Base-by-base conservation (phyloP, 2,329 filamentous ascomycete genomes). In the Ophiostoma sp. region DNA sequence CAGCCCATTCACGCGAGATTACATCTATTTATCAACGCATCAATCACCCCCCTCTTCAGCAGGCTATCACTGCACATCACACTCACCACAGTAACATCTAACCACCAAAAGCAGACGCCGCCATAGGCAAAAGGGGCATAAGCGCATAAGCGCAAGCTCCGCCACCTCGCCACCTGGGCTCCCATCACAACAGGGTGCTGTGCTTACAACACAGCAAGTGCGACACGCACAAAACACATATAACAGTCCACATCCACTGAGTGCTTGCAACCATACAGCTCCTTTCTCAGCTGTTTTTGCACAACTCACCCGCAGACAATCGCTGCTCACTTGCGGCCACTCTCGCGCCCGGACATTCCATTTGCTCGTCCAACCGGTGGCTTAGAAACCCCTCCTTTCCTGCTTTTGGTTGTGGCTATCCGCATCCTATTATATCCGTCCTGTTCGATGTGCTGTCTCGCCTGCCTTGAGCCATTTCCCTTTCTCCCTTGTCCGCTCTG, bases 311-410 rank as follows among this genome's bases (percentile, higher is more conserved):
- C 48, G 48, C 48, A 23, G 17, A 23, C 48, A n/a, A 7, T 52
- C 39, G 39, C 39, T 41, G 15, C 39, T 41, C 39, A 15, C 13
- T 41, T 41, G 39, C 10, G 39, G 39, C 39, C 52, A 57, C 52
- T 27, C 52, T 57, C 52, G 27, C 52, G 13, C 23, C 52, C 52
- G 52, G 23, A 57, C 52, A 13, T 13, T 27, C 52, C 52, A 48
- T 27, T 57, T 57, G 64, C 66, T 64, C 62, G 60, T 67, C 70
- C 36, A 66, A 60, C 60, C 67, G 62, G 35, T 31, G 60, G 57
- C 67, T 36, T 67, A 54, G 69, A 70, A 68, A 68, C 70, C 67
- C 67, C 70, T 67, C 69, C 39, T 41, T n/a, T 65, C 31, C 39
- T 13, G 39, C 39, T 41, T 41, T 41, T 13, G 39, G 39, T 41